Conservation (phyloP, 345 rosid species). For the Eucalyptus coolabah region DNA sequence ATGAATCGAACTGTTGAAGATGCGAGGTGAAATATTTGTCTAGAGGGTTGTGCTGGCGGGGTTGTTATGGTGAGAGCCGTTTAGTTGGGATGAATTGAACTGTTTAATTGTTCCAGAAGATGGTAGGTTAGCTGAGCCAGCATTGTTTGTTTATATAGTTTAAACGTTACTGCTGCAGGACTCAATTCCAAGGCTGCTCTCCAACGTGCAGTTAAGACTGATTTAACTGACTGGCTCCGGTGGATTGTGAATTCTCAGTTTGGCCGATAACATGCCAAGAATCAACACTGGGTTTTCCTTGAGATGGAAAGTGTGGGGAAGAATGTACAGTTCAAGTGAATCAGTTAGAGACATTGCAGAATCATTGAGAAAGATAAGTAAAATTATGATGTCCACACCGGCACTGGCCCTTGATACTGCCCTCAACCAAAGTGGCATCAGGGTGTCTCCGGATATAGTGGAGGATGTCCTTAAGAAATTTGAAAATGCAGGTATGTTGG, state of each 20-base stretch:
- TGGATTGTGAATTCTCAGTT: neutral
- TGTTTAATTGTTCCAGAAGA: neutral
- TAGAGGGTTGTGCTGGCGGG: neutral
- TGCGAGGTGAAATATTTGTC: neutral
- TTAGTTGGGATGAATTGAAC: neutral
- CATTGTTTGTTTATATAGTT: neutral
- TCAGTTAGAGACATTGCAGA: conserved; percentile 21
- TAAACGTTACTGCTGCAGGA: neutral
- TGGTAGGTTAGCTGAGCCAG: neutral
- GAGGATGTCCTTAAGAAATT: conserved; percentile 59
- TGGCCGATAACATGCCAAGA: neutral
- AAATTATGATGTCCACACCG: conserved; percentile 62
- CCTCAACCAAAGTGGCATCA: conserved; percentile 53
- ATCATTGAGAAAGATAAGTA: conserved; percentile 26
- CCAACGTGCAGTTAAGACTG: neutral
- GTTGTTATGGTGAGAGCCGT: neutral
- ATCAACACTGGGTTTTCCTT: neutral
- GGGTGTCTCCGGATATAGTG: conserved; percentile 39
- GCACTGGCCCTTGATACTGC: conserved; percentile 50
- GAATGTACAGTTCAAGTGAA: conserved; percentile 21
- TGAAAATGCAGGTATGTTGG: conserved; percentile 77
- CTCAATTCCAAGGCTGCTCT: neutral
- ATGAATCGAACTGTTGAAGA: neutral
- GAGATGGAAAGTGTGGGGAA: conserved; percentile 7
- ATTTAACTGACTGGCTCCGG: neutral